These are phyloP conservation scores for Globisporangium orthogonon DNA, from an alignment of 352 stramenopile genomes.

Conservation along the genomic window DNA sequence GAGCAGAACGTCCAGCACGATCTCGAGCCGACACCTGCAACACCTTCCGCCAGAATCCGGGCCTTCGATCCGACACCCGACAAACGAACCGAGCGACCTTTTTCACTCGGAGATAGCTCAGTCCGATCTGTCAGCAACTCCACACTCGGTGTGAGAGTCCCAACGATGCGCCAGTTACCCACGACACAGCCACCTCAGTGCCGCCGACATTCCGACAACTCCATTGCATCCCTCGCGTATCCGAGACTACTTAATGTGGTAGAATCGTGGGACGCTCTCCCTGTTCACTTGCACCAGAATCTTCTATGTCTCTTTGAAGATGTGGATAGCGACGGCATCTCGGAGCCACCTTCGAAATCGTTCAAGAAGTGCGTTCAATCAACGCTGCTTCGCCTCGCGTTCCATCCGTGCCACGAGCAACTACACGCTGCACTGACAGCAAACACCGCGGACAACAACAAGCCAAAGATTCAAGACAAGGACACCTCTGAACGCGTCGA, in stretches of 20 bases:
- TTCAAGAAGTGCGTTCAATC: conserved; percentile 35
- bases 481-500: background rate
- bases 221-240: conserved; percentile 22
- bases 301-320: conserved; percentile 24
- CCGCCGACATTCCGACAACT: conserved; percentile 17
- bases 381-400: conserved; percentile 32
- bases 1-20: background rate
- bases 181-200: conserved; percentile 18
- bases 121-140: background rate
- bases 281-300: conserved; percentile 20
- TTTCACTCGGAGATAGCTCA: background rate
- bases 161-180: conserved; percentile 5
- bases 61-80: background rate
- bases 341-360: conserved; percentile 1
- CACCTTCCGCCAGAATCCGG: background rate
- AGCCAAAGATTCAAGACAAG: background rate
- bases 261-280: conserved; percentile 13
- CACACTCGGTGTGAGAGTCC: background rate
- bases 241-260: conserved; percentile 25
- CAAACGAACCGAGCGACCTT: too few species aligned
- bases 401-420: conserved; percentile 14
- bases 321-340: background rate
- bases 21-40: background rate
- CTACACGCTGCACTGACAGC: conserved; percentile 9
- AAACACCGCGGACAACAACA: background rate